Evolutionary conservation across 1,284 basidiomycete species (phyloP).

Genomic region (Malassezia brasiliensis): DNA sequence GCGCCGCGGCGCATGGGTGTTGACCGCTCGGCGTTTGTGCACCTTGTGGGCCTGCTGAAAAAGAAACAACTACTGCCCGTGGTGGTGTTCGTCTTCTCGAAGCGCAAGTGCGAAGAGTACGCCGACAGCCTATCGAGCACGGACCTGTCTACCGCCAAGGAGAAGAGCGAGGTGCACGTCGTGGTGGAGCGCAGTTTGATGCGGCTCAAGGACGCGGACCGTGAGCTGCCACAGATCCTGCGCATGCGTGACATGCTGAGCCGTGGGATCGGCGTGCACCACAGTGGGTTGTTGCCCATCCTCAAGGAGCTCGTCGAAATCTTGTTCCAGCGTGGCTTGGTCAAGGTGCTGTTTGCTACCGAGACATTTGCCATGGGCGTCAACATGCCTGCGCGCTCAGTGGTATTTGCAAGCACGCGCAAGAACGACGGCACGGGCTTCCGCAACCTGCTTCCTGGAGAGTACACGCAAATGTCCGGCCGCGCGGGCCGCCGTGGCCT

Average conservation of each 20-base stretch:
- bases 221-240: slow-evolving; percentile 84
- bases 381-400: slow-evolving; percentile 96
- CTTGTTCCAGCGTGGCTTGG: slow-evolving; percentile 85
- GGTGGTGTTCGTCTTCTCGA: slow-evolving; percentile 94
- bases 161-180: slow-evolving; percentile 95
- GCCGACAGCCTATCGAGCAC: slow-evolving; percentile 77
- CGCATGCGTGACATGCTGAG: slow-evolving; percentile 82
- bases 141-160: slow-evolving; percentile 71
- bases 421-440: slow-evolving; percentile 94
- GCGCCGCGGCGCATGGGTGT: slow-evolving; percentile 43
- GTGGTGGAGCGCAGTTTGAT: slow-evolving; percentile 83
- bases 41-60: slow-evolving; percentile 73
- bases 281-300: slow-evolving; percentile 88
- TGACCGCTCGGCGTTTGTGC: slow-evolving; percentile 88
- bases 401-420: slow-evolving; percentile 87
- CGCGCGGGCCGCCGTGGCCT: slow-evolving; percentile 90
- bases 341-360: slow-evolving; percentile 94
- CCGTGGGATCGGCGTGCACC: slow-evolving; percentile 92
- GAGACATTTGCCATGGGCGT: slow-evolving; percentile 98
- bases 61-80: slow-evolving; percentile 82
- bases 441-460: slow-evolving; percentile 57
- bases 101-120: slow-evolving; percentile 93
- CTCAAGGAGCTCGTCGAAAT: slow-evolving; percentile 94
- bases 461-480: slow-evolving; percentile 97
- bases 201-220: slow-evolving; percentile 84